Base-by-base conservation (phyloP, 768 basidiomycete genomes). In the Xerocomus spinulosus region DNA sequence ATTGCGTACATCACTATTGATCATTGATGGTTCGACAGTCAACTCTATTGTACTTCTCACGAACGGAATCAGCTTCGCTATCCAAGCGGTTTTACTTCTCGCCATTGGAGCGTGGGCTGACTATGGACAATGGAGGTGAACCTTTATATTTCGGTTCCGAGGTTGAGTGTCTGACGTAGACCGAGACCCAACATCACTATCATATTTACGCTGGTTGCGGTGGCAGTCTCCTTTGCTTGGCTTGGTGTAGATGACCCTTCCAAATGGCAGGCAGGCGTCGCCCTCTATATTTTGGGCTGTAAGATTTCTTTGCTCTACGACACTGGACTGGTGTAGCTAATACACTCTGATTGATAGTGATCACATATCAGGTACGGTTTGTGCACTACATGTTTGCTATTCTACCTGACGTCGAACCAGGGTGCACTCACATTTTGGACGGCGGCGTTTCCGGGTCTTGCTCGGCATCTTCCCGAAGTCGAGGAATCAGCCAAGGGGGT, bases 381-480 rank as follows among this genome's bases (percentile, higher is more conserved):
- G 33, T 28, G 9, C 28, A 8, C 7, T 12, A 32, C 14, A 29
- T 29, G n/a, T 14, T 2, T 21, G 4, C 10, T 3, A 12, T 33
- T 1, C 15, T n/a, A 8, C 33, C 50, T 53, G 12, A 61, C 17
- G 12, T 41, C 6, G n/a, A 9, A 34, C 0, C 48, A 85, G 79
- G 79, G 83, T 46, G 71, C 83, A 25, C 63, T 88, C 46, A 88
- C 87, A 0, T 90, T 89, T 65, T 90, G 85, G 86, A 85, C 84
- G 0, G 87, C 87, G 12, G 87, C 87, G 12, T 88, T 90, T 60
- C 85, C 87, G 1, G 86, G 84, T 15, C 72, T 90, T 14, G 82
- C 83, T 20, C 74, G 79, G 9, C 78, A 88, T 61, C 73, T 87
- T 23, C 81, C 83, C 0, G 80, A 86, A 55, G 78, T 89, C n/a